These are phyloP conservation scores for Thamnidium elegans DNA, from an alignment of 192 early-diverging fungal genomes.

Conservation along the genomic window DNA sequence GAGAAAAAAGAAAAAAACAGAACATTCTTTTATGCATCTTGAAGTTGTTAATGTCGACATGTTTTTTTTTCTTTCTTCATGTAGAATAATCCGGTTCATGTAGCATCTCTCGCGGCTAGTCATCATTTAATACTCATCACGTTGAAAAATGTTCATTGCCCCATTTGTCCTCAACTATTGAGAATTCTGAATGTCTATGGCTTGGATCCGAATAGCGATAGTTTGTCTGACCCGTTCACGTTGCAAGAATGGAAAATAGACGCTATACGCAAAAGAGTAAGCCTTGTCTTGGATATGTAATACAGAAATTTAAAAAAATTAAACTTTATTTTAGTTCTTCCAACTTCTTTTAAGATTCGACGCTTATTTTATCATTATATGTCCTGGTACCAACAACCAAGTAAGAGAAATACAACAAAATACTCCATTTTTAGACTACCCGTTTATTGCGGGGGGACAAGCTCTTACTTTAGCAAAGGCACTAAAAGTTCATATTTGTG, in stretches of 20 bases:
- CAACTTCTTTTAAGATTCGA: slow-evolving; percentile 28
- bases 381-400: slow-evolving; percentile 27
- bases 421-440: slow-evolving; percentile 26
- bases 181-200: slow-evolving; percentile 35
- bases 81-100: slow-evolving; percentile 28
- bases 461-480: slow-evolving; percentile 18
- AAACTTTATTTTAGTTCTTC: slow-evolving; percentile 20
- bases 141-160: slow-evolving; percentile 24
- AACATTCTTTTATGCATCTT: background rate
- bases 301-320: background rate
- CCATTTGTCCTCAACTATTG: slow-evolving; percentile 31
- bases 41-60: background rate
- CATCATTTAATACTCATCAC: slow-evolving; percentile 35
- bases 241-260: slow-evolving; percentile 19
- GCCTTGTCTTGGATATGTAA: background rate
- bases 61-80: no score
- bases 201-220: slow-evolving; percentile 8
- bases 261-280: slow-evolving; percentile 25
- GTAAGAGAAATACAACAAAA: slow-evolving; percentile 19
- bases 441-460: slow-evolving; percentile 30
- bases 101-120: slow-evolving; percentile 18
- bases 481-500: slow-evolving; percentile 24
- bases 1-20: background rate
- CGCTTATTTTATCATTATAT: slow-evolving; percentile 37
- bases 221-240: slow-evolving; percentile 33